A percentile compares a stretch with the other conserved stretches of the same genome.
Evolutionary conservation across 176 grass and related monocot species (phyloP).

Genomic region (Cenchrus americanus): DNA sequence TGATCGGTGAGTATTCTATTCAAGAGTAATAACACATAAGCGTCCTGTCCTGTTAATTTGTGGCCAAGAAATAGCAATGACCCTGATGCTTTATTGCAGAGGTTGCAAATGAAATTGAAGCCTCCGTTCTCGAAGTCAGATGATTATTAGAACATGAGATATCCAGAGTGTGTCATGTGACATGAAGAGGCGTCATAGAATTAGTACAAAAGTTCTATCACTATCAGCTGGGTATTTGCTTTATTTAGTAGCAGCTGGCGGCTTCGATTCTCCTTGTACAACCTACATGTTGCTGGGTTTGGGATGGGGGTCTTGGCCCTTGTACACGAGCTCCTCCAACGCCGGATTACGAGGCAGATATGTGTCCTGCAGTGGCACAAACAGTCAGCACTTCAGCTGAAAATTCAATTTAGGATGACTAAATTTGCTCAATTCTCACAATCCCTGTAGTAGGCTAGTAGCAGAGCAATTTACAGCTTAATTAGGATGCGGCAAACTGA

Average conservation of each 20-base stretch:
- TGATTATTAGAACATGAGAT: neutral
- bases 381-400: neutral
- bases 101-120: neutral
- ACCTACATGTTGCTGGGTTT: conserved; percentile 48
- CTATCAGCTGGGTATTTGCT: neutral
- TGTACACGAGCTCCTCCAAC: conserved; percentile 62
- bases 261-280: neutral
- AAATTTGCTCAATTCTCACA: neutral
- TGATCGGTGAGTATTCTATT: too few relatives aligned
- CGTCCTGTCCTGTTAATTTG: too few relatives aligned
- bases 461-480: neutral
- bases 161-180: neutral
- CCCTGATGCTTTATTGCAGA: neutral
- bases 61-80: too few relatives aligned
- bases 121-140: neutral
- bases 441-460: neutral
- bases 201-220: too few relatives aligned
- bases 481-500: neutral
- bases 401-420: neutral
- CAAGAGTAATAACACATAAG: too few relatives aligned
- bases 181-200: neutral
- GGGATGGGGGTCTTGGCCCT: conserved; percentile 28
- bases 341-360: conserved; percentile 70
- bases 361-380: conserved; percentile 50
- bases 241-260: conserved; percentile 24